Percentiles rank a stretch among this genome's conserved stretches.
Evolutionary conservation across 208 protist species (phyloP).

Genomic region (Leishmania gerbilli): DNA sequence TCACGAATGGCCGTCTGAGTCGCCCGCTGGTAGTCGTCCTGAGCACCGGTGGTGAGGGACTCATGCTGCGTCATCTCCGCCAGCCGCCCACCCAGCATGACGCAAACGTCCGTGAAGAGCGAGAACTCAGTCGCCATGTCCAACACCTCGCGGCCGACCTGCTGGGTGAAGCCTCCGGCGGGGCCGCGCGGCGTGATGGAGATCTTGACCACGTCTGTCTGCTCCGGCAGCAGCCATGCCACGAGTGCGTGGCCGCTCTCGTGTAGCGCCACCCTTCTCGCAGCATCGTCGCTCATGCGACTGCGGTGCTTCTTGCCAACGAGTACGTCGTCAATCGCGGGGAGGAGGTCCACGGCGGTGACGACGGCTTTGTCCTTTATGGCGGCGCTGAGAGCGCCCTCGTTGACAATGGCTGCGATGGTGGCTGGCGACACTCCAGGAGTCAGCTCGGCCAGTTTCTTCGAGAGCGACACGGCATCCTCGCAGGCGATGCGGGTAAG

Average conservation of each 20-base stretch:
- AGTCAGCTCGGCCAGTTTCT: conserved; percentile 75
- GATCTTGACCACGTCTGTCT: conserved; percentile 94
- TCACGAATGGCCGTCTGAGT: conserved; percentile 65
- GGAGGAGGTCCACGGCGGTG: conserved; percentile 63
- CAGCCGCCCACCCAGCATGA: conserved; percentile 95
- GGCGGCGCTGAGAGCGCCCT: conserved; percentile 89
- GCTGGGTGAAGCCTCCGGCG: conserved; percentile 82
- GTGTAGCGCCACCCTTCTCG: conserved; percentile 88
- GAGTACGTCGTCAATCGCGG: conserved; percentile 87
- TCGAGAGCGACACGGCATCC: conserved; percentile 30
- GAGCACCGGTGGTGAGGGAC: conserved; percentile 89
- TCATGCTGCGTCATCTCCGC: conserved; percentile 94
- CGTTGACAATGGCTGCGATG: conserved; percentile 90
- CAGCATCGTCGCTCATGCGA: conserved; percentile 59
- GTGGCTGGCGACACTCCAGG: conserved; percentile 93
- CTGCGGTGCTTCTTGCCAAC: conserved; percentile 86
- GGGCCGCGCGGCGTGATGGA: conserved; percentile 94
- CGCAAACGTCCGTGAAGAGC: conserved; percentile 92
- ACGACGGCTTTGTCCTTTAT: conserved; percentile 92
- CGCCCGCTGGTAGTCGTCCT: conserved; percentile 94
- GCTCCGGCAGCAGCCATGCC: conserved; percentile 91
- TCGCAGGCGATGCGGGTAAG: conserved; percentile 52
- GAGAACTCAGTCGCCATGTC: conserved; percentile 89
- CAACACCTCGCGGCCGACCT: conserved; percentile 74
- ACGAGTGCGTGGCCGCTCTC: conserved; percentile 97